Percentiles rank a stretch among this genome's conserved stretches.
Evolutionary conservation across 257 asterid species (phyloP).

Genomic region (Prunella vulgaris): DNA sequence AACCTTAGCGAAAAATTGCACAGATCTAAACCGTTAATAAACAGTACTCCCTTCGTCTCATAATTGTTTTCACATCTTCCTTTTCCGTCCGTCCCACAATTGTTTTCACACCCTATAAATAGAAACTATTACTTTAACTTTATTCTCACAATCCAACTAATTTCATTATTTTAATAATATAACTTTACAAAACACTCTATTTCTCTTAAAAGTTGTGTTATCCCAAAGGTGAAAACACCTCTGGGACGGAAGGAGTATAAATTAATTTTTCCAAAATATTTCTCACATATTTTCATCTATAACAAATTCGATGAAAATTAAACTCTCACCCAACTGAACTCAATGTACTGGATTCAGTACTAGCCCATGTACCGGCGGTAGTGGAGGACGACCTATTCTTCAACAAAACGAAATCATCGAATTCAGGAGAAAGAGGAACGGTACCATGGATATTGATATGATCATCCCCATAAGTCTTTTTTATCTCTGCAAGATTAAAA

Average conservation of each 20-base stretch:
- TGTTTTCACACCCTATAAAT: too few species aligned
- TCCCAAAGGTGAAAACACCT: too few species aligned
- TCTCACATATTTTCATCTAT: neutral
- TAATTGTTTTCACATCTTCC: too few species aligned
- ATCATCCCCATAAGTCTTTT: neutral
- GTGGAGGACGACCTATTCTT: conserved; percentile 37
- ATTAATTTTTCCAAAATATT: conserved; percentile 5
- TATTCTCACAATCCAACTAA: too few species aligned
- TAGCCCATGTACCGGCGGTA: conserved; percentile 40
- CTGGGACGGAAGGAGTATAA: too few species aligned
- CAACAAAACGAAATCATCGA: conserved; percentile 32
- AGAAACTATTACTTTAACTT: too few species aligned
- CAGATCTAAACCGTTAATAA: neutral
- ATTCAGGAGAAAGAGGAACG: conserved; percentile 30
- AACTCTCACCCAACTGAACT: conserved; percentile 19
- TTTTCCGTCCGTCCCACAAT: too few species aligned
- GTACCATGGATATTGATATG: neutral
- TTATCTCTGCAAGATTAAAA: conserved; percentile 8
- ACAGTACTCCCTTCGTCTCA: too few species aligned
- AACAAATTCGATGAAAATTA: neutral
- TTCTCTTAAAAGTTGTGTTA: too few species aligned
- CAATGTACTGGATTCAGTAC: conserved; percentile 27
- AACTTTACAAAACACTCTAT: too few species aligned
- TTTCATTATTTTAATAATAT: too few species aligned
- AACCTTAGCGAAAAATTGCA: neutral